Conservation (phyloP, 805 yeast genomes). For the Candida wancherniae region DNA sequence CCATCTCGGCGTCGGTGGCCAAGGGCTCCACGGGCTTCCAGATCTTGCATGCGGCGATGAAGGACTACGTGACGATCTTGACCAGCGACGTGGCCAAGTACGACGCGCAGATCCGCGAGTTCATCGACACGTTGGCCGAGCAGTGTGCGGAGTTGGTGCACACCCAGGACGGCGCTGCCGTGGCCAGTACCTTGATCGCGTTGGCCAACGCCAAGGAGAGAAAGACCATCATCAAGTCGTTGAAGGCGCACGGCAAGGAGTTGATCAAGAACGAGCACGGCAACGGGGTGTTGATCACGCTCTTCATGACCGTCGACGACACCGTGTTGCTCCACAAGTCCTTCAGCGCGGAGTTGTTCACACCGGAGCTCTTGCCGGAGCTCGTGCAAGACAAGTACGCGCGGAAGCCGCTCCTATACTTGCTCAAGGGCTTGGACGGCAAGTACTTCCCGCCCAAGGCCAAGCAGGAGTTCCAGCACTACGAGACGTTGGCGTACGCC, state of each 20-base stretch:
- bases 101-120: constrained; percentile 65
- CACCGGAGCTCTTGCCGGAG: constrained; percentile 46
- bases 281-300: constrained; percentile 68
- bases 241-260: constrained; percentile 72
- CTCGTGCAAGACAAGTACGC: constrained; percentile 69
- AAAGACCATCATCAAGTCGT: constrained; percentile 64
- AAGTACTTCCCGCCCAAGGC: constrained; percentile 73
- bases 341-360: constrained; percentile 52
- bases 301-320: constrained; percentile 88
- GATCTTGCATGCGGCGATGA: constrained; percentile 93
- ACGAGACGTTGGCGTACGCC: constrained; percentile 51
- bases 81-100: constrained; percentile 42
- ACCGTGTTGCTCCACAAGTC: constrained; percentile 78
- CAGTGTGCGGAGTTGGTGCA: constrained; percentile 94
- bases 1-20: constrained; percentile 85
- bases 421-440: constrained; percentile 73
- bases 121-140: constrained; percentile 77
- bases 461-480: constrained; percentile 54
- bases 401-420: constrained; percentile 82
- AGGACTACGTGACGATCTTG: constrained; percentile 73
- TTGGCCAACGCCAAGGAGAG: constrained; percentile 89
- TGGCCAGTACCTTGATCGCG: constrained; percentile 76
- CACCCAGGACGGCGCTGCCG: constrained; percentile 91
- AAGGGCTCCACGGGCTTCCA: constrained; percentile 97
- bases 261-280: constrained; percentile 84